phyloP scores from a whole-genome alignment of 2,329 filamentous ascomycete genomes.

The Elsinoe fawcettii region DNA sequence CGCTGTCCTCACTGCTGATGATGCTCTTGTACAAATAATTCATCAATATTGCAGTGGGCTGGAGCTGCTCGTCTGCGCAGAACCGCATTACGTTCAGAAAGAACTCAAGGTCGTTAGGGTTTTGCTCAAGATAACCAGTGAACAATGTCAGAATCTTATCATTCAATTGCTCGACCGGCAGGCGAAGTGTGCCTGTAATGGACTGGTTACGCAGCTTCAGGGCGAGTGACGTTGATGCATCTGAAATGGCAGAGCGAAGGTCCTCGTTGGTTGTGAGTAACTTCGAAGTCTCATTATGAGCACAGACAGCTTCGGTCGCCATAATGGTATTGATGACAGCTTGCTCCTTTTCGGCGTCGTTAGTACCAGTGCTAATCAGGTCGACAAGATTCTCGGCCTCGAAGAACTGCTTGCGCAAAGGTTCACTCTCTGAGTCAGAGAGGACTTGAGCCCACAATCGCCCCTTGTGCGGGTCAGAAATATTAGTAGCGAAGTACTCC shows the following conservation, averaged over 20 bases:
- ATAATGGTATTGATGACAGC: slow-evolving; percentile 84
- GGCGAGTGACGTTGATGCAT: slow-evolving; percentile 70
- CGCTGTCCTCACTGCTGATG: slow-evolving; percentile 74
- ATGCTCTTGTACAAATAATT: slow-evolving; percentile 79
- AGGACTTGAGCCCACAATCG: slow-evolving; percentile 86
- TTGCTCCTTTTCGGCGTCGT: slow-evolving; percentile 59
- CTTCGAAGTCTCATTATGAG: slow-evolving; percentile 53
- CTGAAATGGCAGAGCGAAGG: slow-evolving; percentile 52
- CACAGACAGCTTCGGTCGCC: slow-evolving; percentile 69
- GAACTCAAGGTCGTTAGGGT: slow-evolving; percentile 55
- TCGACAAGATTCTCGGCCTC: slow-evolving; percentile 57
- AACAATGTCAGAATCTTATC: slow-evolving; percentile 83
- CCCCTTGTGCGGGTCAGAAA: slow-evolving; percentile 81
- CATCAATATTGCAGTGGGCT: slow-evolving; percentile 65
- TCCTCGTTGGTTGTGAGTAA: slow-evolving; percentile 56
- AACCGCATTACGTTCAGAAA: slow-evolving; percentile 79
- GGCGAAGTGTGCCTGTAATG: slow-evolving; percentile 62
- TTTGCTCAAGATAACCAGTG: slow-evolving; percentile 65
- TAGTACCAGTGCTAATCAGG: slow-evolving; percentile 33
- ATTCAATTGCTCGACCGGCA: slow-evolving; percentile 80
- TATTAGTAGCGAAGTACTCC: slow-evolving; percentile 65
- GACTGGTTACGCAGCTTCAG: slow-evolving; percentile 61
- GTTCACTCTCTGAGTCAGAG: slow-evolving; percentile 62
- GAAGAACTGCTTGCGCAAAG: slow-evolving; percentile 66
- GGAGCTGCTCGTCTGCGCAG: slow-evolving; percentile 75